phyloP scores from a whole-genome alignment of 805 yeast species.

The Torulaspora microellipsoides region DNA sequence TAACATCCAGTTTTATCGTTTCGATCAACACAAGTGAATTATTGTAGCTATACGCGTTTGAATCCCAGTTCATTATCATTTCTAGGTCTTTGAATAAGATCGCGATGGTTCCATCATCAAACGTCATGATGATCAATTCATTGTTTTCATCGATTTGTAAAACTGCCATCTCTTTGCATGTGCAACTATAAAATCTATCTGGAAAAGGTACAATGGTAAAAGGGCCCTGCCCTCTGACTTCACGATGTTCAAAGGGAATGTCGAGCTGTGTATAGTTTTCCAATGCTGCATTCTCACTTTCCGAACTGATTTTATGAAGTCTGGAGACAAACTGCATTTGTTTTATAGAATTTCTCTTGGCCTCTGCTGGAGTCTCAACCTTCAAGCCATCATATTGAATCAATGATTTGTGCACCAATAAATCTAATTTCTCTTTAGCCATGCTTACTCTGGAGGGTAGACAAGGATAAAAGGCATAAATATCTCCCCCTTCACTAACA shows the following conservation, averaged over 20 bases:
- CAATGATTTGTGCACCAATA: conserved; percentile 25
- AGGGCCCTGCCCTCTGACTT: conserved; percentile 47
- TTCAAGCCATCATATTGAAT: conserved; percentile 22
- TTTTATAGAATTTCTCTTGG: conserved; percentile 26
- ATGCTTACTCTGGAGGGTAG: conserved; percentile 37
- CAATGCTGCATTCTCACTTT: not conserved
- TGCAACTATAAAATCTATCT: conserved; percentile 44
- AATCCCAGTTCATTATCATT: conserved; percentile 38
- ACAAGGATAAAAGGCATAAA: conserved; percentile 62
- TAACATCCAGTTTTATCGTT: conserved; percentile 9
- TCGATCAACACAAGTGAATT: conserved; percentile 26
- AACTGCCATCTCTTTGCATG: conserved; percentile 36
- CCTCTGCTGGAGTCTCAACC: conserved; percentile 13
- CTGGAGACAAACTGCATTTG: conserved; percentile 38
- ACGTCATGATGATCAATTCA: conserved; percentile 27
- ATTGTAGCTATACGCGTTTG: conserved; percentile 20
- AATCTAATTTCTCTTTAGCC: conserved; percentile 29
- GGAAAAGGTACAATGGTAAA: conserved; percentile 52
- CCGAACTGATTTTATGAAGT: conserved; percentile 24
- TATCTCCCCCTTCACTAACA: conserved; percentile 48
- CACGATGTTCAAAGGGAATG: conserved; percentile 6
- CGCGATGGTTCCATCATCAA: conserved; percentile 30
- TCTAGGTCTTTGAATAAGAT: conserved; percentile 33
- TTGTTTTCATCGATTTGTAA: conserved; percentile 23
- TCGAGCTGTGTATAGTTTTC: not conserved